These are phyloP conservation scores for Aspergillus sp. DNA, from an alignment of 2,329 filamentous ascomycete species.

Conservation along the genomic window DNA sequence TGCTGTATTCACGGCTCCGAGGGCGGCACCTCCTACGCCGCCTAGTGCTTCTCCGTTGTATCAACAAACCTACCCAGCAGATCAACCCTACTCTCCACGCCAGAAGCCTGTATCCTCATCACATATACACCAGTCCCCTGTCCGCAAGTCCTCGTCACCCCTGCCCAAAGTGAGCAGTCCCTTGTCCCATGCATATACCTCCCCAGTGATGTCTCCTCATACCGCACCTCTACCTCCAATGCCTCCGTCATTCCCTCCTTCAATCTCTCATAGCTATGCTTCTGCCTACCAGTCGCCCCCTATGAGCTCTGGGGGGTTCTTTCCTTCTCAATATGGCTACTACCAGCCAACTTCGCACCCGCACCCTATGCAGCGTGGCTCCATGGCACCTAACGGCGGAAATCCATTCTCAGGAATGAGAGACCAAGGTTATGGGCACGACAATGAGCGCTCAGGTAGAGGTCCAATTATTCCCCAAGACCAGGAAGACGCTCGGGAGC, in stretches of 20 bases:
- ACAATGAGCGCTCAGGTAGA: slow-evolving; percentile 25
- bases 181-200: slow-evolving; percentile 37
- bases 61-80: slow-evolving; percentile 12
- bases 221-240: slow-evolving; percentile 24
- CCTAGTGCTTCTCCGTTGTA: slow-evolving; percentile 17
- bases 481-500: slow-evolving; percentile 37
- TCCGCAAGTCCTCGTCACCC: slow-evolving; percentile 27
- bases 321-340: slow-evolving; percentile 32
- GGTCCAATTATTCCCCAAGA: slow-evolving; percentile 32
- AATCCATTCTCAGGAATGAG: slow-evolving; percentile 33
- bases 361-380: slow-evolving; percentile 30
- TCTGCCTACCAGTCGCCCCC: slow-evolving; percentile 36
- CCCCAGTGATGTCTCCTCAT: slow-evolving; percentile 36
- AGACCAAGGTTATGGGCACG: slow-evolving; percentile 24
- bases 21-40: slow-evolving; percentile 14
- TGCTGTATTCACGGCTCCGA: slow-evolving; percentile 9
- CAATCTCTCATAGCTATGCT: slow-evolving; percentile 23
- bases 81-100: slow-evolving; percentile 14
- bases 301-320: slow-evolving; percentile 33
- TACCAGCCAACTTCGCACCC: slow-evolving; percentile 29
- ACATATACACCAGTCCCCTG: slow-evolving; percentile 20
- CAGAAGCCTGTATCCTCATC: slow-evolving; percentile 17
- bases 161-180: slow-evolving; percentile 36
- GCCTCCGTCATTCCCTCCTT: slow-evolving; percentile 23
- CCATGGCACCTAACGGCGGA: slow-evolving; percentile 31